These are phyloP conservation scores for Vitis hybrid DNA, from an alignment of 177 flowering plant species.

Conservation along the genomic window DNA sequence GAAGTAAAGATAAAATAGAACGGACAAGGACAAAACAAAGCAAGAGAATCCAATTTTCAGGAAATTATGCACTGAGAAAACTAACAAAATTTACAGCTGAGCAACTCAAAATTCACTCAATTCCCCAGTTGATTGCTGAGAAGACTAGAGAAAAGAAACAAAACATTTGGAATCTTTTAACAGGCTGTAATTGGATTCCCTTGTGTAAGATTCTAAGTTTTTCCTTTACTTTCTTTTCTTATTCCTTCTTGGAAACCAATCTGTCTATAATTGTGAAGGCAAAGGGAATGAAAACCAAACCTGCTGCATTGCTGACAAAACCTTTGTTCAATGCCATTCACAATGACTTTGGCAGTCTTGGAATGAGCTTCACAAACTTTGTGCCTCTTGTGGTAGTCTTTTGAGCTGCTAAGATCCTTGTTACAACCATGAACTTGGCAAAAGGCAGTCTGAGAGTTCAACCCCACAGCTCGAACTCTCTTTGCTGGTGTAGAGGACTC, in stretches of 20 bases:
- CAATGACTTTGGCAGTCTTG: slow-evolving; percentile 67
- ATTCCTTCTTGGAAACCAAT: neutral
- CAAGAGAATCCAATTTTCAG: too few species aligned
- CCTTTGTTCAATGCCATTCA: slow-evolving; percentile 71
- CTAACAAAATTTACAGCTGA: too few species aligned
- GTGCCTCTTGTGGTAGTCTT: slow-evolving; percentile 82
- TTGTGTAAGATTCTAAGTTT: neutral
- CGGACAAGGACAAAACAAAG: too few species aligned
- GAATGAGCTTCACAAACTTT: slow-evolving; percentile 80
- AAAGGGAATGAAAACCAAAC: slow-evolving; percentile 23
- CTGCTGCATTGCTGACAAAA: slow-evolving; percentile 95
- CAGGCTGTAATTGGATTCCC: neutral
- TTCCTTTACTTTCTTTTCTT: neutral
- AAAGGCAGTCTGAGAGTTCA: slow-evolving; percentile 18
- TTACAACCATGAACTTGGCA: slow-evolving; percentile 84
- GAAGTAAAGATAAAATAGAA: too few species aligned
- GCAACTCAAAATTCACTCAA: too few species aligned
- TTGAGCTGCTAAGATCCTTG: slow-evolving; percentile 62
- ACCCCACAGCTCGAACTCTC: slow-evolving; percentile 20
- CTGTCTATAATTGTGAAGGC: neutral
- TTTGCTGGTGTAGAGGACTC: slow-evolving; percentile 26
- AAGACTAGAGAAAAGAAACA: too few species aligned
- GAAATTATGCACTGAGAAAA: too few species aligned
- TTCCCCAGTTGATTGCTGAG: too few species aligned
- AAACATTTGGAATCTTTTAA: neutral